Evolutionary conservation across 768 basidiomycete genomes (phyloP).

Genomic region (Amanita inopinata): DNA sequence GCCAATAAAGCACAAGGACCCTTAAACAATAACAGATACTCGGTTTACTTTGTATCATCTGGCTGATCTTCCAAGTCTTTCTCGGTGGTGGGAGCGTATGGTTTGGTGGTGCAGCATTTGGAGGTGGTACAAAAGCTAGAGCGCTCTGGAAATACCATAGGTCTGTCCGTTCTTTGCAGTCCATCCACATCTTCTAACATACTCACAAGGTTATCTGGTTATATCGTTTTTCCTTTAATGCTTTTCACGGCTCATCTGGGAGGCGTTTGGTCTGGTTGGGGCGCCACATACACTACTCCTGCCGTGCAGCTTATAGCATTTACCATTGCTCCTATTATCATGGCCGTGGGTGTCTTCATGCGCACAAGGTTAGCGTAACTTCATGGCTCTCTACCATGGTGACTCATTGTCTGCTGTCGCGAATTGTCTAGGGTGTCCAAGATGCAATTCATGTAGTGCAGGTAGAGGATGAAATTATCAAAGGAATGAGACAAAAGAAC

Average conservation of each 20-base stretch:
- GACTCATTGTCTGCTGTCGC: not conserved
- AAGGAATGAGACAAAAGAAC: conserved; percentile 1
- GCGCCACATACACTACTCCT: conserved; percentile 23
- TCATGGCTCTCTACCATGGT: not conserved
- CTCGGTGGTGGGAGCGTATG: conserved; percentile 74
- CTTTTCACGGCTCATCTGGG: conserved; percentile 60
- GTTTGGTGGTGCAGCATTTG: conserved; percentile 60
- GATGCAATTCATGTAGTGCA: conserved; percentile 44
- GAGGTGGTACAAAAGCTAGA: conserved; percentile 65
- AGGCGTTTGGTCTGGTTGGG: conserved; percentile 63
- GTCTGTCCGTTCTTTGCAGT: conserved; percentile 21
- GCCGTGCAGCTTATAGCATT: conserved; percentile 40
- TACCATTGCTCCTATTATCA: conserved; percentile 41
- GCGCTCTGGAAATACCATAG: conserved; percentile 79
- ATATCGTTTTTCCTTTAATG: conserved; percentile 51
- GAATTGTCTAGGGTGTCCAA: conserved; percentile 40
- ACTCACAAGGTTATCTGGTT: conserved; percentile 54
- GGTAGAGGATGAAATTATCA: conserved; percentile 9
- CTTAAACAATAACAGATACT: conserved; percentile 33
- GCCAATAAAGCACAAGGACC: not conserved
- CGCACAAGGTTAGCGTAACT: conserved; percentile 39
- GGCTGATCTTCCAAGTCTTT: conserved; percentile 51
- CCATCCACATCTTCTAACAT: conserved; percentile 1
- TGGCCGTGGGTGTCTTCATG: conserved; percentile 32
- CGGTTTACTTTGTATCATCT: conserved; percentile 51